These are phyloP conservation scores for Juncus inflexus DNA, from an alignment of 176 grass and related monocot genomes.

Conservation along the genomic window DNA sequence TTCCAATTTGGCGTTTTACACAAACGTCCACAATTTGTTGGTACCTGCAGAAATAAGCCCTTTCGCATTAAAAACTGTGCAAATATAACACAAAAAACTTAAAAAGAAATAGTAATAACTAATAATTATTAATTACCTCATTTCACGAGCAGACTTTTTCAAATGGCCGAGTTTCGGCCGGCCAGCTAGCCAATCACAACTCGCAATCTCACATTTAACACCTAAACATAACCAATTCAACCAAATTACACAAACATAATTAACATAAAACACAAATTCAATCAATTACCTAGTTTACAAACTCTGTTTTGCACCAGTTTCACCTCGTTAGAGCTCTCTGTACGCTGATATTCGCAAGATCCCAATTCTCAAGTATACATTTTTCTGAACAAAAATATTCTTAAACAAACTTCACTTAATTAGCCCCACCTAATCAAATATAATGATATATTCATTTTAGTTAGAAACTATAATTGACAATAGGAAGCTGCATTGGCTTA, in stretches of 20 bases:
- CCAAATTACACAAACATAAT: neutral
- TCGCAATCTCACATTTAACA: constrained; percentile 69
- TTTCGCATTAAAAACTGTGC: neutral
- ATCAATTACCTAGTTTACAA: constrained; percentile 27
- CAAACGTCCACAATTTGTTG: constrained; percentile 74
- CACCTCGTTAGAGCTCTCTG: constrained; percentile 63
- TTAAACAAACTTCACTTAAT: too few relatives aligned
- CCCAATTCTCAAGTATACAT: too few relatives aligned
- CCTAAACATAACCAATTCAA: constrained; percentile 37
- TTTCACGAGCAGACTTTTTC: constrained; percentile 78
- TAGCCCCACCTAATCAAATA: too few relatives aligned
- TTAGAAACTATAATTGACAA: too few relatives aligned
- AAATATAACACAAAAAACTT: neutral
- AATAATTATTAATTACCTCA: constrained; percentile 43
- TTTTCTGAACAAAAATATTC: too few relatives aligned
- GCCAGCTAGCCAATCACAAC: constrained; percentile 70
- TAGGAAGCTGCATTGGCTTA: too few relatives aligned
- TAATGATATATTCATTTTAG: too few relatives aligned
- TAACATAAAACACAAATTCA: neutral
- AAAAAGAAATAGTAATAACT: neutral
- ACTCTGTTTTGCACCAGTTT: constrained; percentile 60
- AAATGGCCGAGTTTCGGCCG: constrained; percentile 78
- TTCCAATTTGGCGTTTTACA: constrained; percentile 63
- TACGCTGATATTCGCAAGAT: too few relatives aligned
- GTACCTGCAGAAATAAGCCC: constrained; percentile 50